Evolutionary conservation across 2,329 filamentous ascomycete species (phyloP).

Genomic region (Sporothrix humicola): DNA sequence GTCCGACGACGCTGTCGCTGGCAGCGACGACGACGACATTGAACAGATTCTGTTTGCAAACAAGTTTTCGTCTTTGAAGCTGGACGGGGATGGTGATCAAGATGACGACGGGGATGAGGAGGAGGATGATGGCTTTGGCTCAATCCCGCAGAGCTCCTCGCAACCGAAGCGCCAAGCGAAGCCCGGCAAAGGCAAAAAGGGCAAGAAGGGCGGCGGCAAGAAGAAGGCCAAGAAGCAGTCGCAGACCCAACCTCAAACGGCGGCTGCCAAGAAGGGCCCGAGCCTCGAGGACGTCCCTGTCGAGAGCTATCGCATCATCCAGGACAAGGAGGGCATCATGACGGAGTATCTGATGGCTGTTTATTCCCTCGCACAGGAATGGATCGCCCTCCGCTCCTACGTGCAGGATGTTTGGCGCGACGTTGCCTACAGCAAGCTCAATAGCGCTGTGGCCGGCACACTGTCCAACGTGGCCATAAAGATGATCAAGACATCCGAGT

Average conservation of each 20-base stretch:
- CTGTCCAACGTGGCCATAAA: conserved; percentile 51
- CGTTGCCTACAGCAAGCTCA: neutral
- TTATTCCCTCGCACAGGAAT: conserved; percentile 40
- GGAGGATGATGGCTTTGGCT: neutral
- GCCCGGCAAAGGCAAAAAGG: conserved; percentile 30
- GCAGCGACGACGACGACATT: neutral
- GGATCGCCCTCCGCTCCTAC: neutral
- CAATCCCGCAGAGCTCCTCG: neutral
- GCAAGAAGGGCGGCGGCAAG: conserved; percentile 35
- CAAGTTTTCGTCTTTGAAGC: neutral
- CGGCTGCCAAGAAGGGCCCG: conserved; percentile 36
- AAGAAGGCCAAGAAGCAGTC: neutral
- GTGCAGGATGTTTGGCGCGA: neutral
- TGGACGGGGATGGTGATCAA: neutral
- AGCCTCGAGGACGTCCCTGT: conserved; percentile 49
- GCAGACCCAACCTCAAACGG: neutral
- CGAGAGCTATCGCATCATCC: conserved; percentile 44
- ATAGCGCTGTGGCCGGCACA: conserved; percentile 47
- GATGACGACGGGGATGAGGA: neutral
- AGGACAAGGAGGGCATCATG: conserved; percentile 44
- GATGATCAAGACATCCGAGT: conserved; percentile 49
- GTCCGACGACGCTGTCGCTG: no score
- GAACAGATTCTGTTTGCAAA: neutral
- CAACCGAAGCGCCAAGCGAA: neutral
- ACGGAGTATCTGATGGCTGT: conserved; percentile 54